phyloP scores from a whole-genome alignment of 2,329 filamentous ascomycete genomes.

The Phoma sp. region DNA sequence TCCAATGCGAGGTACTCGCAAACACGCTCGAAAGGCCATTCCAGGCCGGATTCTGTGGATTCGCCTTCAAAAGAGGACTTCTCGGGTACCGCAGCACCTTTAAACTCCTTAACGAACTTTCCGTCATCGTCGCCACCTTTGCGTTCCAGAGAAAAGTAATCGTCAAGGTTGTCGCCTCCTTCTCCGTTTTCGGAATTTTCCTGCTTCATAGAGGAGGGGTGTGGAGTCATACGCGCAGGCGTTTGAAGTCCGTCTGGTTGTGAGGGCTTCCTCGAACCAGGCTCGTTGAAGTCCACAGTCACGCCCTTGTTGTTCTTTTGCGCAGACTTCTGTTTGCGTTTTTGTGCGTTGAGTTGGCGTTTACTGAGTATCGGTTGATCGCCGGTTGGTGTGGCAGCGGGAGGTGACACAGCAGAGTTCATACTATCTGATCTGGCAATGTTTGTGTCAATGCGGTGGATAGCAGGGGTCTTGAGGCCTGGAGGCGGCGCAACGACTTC shows the following conservation, averaged over 20 bases:
- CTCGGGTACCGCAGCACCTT: slow-evolving; percentile 78
- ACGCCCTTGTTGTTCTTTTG: slow-evolving; percentile 87
- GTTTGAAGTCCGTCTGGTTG: slow-evolving; percentile 64
- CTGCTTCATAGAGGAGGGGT: slow-evolving; percentile 60
- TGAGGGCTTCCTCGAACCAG: slow-evolving; percentile 66
- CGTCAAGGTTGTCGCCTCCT: slow-evolving; percentile 56
- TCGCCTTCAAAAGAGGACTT: slow-evolving; percentile 86
- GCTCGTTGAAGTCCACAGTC: slow-evolving; percentile 79
- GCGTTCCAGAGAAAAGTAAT: slow-evolving; percentile 91
- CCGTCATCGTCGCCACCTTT: slow-evolving; percentile 82
- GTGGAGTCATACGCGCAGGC: slow-evolving; percentile 53
- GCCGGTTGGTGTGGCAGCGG: slow-evolving; percentile 49
- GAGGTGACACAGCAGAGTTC: slow-evolving; percentile 54
- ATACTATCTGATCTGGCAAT: slow-evolving; percentile 54
- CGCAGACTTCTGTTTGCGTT: slow-evolving; percentile 90
- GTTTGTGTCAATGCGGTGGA: slow-evolving; percentile 60
- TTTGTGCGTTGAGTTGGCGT: slow-evolving; percentile 90
- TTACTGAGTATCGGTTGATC: slow-evolving; percentile 73
- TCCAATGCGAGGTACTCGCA: slow-evolving; percentile 95
- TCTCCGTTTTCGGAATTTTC: slow-evolving; percentile 67
- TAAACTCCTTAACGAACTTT: slow-evolving; percentile 95
- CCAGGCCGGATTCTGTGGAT: slow-evolving; percentile 74
- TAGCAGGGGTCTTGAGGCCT: slow-evolving; percentile 40
- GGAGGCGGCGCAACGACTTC: slow-evolving; percentile 60
- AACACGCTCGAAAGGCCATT: slow-evolving; percentile 94